These are phyloP conservation scores for Apiotrichum akiyoshidainum DNA, from an alignment of 1,284 basidiomycete species.

Conservation along the genomic window DNA sequence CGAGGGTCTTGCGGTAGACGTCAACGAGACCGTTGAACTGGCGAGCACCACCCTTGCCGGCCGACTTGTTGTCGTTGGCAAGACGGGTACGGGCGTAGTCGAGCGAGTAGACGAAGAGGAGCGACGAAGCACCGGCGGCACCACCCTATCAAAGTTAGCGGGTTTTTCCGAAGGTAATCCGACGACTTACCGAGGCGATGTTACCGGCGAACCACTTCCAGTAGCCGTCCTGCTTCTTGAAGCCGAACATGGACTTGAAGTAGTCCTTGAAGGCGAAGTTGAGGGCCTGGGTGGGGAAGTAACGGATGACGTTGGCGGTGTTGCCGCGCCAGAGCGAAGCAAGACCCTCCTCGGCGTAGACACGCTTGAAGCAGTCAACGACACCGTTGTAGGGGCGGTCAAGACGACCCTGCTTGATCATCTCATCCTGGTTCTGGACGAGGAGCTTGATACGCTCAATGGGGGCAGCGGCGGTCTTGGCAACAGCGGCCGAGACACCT, in stretches of 20 bases:
- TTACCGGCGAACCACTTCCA: constrained; percentile 89
- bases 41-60: constrained; percentile 79
- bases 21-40: constrained; percentile 93
- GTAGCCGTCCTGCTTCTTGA: constrained; percentile 84
- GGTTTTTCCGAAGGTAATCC: neutral
- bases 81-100: constrained; percentile 95
- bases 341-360: constrained; percentile 85
- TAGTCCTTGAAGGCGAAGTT: constrained; percentile 99
- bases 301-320: constrained; percentile 96
- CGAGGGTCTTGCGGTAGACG: constrained; percentile 87
- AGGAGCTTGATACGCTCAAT: constrained; percentile 98
- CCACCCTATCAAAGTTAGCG: constrained; percentile 61
- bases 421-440: constrained; percentile 83
- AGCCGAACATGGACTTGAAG: constrained; percentile 91
- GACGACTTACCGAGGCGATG: constrained; percentile 62
- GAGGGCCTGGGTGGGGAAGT: constrained; percentile 94
- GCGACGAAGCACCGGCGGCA: constrained; percentile 91
- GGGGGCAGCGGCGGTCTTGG: constrained; percentile 96
- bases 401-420: constrained; percentile 95
- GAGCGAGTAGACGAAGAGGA: constrained; percentile 93
- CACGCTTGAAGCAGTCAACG: constrained; percentile 79
- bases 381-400: constrained; percentile 90
- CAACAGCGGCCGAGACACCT: constrained; percentile 65
- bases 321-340: constrained; percentile 92
- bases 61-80: constrained; percentile 88